Conservation (phyloP, 164 flowering plant species). For the Piper betle region DNA sequence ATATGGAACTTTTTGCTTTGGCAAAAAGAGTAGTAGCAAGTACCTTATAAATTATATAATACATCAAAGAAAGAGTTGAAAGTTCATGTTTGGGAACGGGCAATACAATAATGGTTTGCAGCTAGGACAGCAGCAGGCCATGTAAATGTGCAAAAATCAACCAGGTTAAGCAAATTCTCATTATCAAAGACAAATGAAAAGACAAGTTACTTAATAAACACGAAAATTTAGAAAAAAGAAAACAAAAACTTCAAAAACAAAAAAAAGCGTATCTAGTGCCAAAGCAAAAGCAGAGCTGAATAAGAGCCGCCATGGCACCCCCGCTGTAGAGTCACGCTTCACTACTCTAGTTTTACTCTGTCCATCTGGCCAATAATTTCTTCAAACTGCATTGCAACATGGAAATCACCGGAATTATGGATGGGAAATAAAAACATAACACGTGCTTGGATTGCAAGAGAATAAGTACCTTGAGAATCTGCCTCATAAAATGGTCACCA, state of each 20-base stretch:
- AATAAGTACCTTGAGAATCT: constrained; percentile 66
- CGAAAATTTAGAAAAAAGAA: neutral
- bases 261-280: neutral
- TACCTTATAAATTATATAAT: no score
- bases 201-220: neutral
- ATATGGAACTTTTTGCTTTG: no score
- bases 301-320: neutral
- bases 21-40: no score
- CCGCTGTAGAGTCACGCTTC: neutral
- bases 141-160: neutral
- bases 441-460: no score
- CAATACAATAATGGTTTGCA: no score
- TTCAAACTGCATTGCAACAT: constrained; percentile 4
- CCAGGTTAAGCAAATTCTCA: neutral
- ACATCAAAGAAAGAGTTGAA: no score
- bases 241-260: neutral
- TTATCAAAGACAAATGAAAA: neutral
- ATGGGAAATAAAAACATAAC: neutral
- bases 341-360: constrained; percentile 7
- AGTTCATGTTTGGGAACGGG: no score
- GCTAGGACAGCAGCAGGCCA: no score
- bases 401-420: neutral
- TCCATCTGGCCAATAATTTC: constrained; percentile 8
- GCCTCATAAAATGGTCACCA: constrained; percentile 86
- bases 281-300: neutral